These are phyloP conservation scores for Microsporum ferrugineum DNA, from an alignment of 2,329 filamentous ascomycete genomes.

Conservation along the genomic window DNA sequence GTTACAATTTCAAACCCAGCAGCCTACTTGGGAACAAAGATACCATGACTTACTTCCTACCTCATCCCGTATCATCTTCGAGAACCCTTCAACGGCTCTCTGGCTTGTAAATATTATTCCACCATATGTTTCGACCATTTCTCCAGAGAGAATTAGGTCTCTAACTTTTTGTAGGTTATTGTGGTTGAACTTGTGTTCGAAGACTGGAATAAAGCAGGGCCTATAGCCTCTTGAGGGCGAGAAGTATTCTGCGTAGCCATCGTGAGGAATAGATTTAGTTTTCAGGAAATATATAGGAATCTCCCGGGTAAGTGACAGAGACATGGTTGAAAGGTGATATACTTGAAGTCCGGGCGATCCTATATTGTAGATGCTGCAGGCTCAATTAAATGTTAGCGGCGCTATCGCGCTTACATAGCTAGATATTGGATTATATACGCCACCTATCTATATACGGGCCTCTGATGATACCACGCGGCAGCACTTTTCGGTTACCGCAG, in stretches of 20 bases:
- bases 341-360: not conserved
- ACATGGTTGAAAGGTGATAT: not conserved
- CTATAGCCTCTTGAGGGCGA: conserved; percentile 20
- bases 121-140: conserved; percentile 29
- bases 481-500: no score
- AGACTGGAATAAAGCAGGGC: conserved; percentile 36
- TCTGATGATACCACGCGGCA: no score
- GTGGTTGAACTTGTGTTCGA: conserved; percentile 33
- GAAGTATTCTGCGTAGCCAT: conserved; percentile 38
- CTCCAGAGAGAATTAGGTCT: conserved; percentile 26
- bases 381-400: no score
- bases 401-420: not conserved
- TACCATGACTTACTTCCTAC: conserved; percentile 19
- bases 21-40: not conserved
- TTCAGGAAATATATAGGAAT: conserved; percentile 38
- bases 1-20: not conserved
- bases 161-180: conserved; percentile 27
- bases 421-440: not conserved
- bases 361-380: no score
- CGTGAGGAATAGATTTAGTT: conserved; percentile 35
- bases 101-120: conserved; percentile 42
- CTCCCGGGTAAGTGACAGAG: not conserved
- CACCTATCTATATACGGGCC: no score
- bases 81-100: conserved; percentile 38
- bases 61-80: conserved; percentile 24